These are phyloP conservation scores for Cucumis hystrix DNA, from an alignment of 306 rosid genomes.

Conservation along the genomic window DNA sequence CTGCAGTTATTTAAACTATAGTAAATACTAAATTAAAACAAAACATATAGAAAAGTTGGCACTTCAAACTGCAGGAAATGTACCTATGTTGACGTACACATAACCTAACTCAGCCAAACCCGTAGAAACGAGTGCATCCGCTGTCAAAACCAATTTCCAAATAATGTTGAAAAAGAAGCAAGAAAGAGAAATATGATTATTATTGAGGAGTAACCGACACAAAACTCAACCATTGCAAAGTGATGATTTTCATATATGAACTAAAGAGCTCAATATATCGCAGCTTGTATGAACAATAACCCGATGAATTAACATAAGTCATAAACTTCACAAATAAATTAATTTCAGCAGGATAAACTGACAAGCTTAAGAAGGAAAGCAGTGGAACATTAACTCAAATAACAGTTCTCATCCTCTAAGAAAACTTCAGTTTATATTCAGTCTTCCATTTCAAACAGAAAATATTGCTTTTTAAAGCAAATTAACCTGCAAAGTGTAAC, in stretches of 20 bases:
- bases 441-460: background rate
- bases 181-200: background rate
- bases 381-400: background rate
- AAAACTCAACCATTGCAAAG: background rate
- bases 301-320: background rate
- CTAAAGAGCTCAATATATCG: background rate
- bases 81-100: conserved; percentile 77
- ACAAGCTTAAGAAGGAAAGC: background rate
- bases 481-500: background rate
- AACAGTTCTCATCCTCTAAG: background rate
- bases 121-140: conserved; percentile 79
- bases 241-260: background rate
- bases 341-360: background rate
- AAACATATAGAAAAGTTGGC: background rate
- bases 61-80: conserved; percentile 5
- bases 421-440: background rate
- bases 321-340: background rate
- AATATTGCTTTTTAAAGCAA: background rate
- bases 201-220: background rate
- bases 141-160: conserved; percentile 31
- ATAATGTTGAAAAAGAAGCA: background rate
- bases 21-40: conserved; percentile 6
- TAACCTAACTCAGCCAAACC: conserved; percentile 91
- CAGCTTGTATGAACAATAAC: background rate
- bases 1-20: conserved; percentile 32